Conservation (phyloP, 768 basidiomycete genomes). For the Termitomyces sp. region DNA sequence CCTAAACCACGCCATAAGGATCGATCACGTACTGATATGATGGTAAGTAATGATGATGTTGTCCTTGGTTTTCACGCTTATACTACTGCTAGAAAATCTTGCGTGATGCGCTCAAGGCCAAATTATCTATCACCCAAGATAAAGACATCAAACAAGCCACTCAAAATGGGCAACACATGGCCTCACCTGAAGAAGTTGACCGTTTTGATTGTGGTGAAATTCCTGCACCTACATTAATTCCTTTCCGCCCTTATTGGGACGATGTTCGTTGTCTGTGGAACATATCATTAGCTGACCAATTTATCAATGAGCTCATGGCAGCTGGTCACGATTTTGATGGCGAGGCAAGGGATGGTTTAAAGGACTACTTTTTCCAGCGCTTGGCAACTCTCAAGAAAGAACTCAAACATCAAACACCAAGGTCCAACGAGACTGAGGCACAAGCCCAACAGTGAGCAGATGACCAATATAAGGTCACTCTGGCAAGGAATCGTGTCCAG, state of each 20-base stretch:
- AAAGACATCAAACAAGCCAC: background rate
- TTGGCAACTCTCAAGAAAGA: background rate
- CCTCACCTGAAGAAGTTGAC: background rate
- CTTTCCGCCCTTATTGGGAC: background rate
- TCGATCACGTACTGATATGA: background rate
- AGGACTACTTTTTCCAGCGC: background rate
- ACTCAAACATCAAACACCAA: background rate
- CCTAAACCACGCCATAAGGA: background rate
- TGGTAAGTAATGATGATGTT: background rate
- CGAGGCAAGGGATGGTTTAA: background rate
- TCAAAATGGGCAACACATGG: background rate
- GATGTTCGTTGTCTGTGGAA: background rate
- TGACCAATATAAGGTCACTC: background rate
- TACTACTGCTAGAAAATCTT: background rate
- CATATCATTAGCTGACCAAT: background rate
- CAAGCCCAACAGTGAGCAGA: background rate
- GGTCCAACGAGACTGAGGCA: background rate
- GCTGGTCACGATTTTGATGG: background rate
- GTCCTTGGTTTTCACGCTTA: background rate
- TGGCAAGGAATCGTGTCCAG: background rate
- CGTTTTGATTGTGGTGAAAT: background rate
- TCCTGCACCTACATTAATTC: background rate
- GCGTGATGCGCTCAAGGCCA: background rate
- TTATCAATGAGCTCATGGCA: background rate
- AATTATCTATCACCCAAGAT: background rate